Conservation (phyloP, 148 eudicot species). For the Fagopyrum tataricum region DNA sequence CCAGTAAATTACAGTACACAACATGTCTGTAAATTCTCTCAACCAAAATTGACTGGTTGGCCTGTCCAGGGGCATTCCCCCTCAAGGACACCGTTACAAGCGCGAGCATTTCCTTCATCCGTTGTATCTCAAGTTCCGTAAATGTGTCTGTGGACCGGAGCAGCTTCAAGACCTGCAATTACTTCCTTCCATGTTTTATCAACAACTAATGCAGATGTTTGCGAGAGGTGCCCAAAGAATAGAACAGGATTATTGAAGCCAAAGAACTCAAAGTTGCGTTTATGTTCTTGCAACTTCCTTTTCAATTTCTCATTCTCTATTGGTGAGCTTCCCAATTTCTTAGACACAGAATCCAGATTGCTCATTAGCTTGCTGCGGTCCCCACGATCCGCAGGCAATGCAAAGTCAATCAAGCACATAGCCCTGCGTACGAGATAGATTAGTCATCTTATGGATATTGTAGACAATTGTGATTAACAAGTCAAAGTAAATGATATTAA, state of each 20-base stretch:
- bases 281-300: conserved; percentile 43
- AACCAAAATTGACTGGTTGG: conserved; percentile 4
- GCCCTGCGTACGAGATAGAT: conserved; percentile 39
- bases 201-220: conserved; percentile 56
- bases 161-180: conserved; percentile 51
- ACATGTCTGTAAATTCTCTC: neutral
- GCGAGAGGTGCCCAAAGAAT: conserved; percentile 77
- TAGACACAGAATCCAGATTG: conserved; percentile 17
- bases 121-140: conserved; percentile 40
- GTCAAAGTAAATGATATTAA: conserved; percentile 16
- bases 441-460: neutral
- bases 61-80: neutral
- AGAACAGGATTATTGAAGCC: conserved; percentile 68
- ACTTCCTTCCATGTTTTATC: conserved; percentile 92
- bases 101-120: neutral
- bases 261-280: conserved; percentile 55
- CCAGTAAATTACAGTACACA: conserved; percentile 7
- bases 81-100: neutral
- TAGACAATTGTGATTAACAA: neutral
- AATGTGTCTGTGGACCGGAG: conserved; percentile 85
- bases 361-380: conserved; percentile 27
- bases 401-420: conserved; percentile 88
- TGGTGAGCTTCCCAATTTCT: conserved; percentile 47
- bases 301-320: conserved; percentile 39
- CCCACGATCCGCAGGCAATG: conserved; percentile 54